These are phyloP conservation scores for Tarenaya hassleriana DNA, from an alignment of 345 rosid genomes.

Conservation along the genomic window DNA sequence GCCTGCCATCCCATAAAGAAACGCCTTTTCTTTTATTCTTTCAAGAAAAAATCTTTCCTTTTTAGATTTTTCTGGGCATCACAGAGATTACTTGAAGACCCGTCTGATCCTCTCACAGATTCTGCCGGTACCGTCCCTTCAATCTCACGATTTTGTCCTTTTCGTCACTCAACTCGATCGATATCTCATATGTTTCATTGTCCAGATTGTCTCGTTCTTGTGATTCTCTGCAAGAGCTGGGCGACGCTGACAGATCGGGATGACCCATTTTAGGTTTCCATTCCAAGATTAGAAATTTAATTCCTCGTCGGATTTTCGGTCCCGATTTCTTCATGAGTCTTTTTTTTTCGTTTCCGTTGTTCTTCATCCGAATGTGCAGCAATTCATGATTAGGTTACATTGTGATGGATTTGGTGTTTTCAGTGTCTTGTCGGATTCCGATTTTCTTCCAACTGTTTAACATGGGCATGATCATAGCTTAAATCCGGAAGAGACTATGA, in stretches of 20 bases:
- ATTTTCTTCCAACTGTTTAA: too few species aligned
- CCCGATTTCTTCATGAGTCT: slow-evolving; percentile 10
- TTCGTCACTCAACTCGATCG: too few species aligned
- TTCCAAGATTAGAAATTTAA: slow-evolving; percentile 11
- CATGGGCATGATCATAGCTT: too few species aligned
- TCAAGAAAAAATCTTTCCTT: neutral
- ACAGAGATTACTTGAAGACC: neutral
- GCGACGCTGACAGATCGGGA: slow-evolving; percentile 3
- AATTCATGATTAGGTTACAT: neutral
- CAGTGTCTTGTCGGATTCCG: neutral
- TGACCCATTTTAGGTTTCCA: slow-evolving; percentile 19
- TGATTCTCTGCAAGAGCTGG: slow-evolving; percentile 16
- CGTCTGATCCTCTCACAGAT: slow-evolving; percentile 6
- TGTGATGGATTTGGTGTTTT: neutral
- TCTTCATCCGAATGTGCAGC: neutral
- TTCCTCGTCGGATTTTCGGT: slow-evolving; percentile 1
- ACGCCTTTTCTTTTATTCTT: slow-evolving; percentile 5
- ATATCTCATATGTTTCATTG: slow-evolving; percentile 1
- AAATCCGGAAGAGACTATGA: too few species aligned
- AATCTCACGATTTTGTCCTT: too few species aligned
- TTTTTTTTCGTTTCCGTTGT: slow-evolving; percentile 16
- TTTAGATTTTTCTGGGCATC: neutral
- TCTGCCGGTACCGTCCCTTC: slow-evolving; percentile 18
- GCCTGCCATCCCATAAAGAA: neutral
- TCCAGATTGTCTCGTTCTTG: slow-evolving; percentile 13